Base-by-base conservation (phyloP, 441 rosid species). In the Rhodomyrtus psidioides region DNA sequence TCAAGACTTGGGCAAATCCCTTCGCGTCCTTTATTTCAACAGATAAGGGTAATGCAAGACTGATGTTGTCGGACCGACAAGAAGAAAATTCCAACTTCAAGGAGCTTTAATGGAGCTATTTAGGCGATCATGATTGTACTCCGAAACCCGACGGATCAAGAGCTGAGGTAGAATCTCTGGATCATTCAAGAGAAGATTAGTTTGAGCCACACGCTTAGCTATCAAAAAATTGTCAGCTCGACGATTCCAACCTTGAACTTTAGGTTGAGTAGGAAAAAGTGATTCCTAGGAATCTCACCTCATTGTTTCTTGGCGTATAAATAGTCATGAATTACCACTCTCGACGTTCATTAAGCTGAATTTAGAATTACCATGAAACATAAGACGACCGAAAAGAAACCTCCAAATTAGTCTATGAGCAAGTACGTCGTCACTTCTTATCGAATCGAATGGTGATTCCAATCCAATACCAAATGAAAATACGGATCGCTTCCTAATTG, bases 391-490 rank as follows among this genome's bases (percentile, higher is more conserved):
- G 14, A 49, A 14, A 49, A 51, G 15, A 51, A 65, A 65, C 26
- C 76, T 65, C 39, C 1, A 65, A 34, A 30, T 62, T 62, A 62
- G 26, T 62, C 0, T 0, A 10, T 70, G 2, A 70, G 44, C 2
- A 4, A 70, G 49, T 34, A 39, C 0, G 0, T 2, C 12, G 2
- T 10, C 2, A 0, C 12, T 10, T 70, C 12, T 6, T 9, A 39
- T 19, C 3, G 1, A 70, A 12, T 2, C 23, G 2, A 39, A 39
- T 1, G 1, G n/a, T 7, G 2, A 70, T 42, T 39, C 16, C 16
- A 13, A 70, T 13, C 26, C 79, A 39, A 70, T 70, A 14, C 49
- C 15, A 21, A 39, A 70, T 70, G 16, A 70, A 23, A 70, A 23
- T 6, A 39, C 10, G 15, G 49, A 34, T 34, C 42, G n/a, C 49